Percentiles rank a stretch among this genome's conserved stretches.
These are phyloP conservation scores for Voacanga thouarsii DNA, from an alignment of 257 asterid species.

Conservation along the genomic window DNA sequence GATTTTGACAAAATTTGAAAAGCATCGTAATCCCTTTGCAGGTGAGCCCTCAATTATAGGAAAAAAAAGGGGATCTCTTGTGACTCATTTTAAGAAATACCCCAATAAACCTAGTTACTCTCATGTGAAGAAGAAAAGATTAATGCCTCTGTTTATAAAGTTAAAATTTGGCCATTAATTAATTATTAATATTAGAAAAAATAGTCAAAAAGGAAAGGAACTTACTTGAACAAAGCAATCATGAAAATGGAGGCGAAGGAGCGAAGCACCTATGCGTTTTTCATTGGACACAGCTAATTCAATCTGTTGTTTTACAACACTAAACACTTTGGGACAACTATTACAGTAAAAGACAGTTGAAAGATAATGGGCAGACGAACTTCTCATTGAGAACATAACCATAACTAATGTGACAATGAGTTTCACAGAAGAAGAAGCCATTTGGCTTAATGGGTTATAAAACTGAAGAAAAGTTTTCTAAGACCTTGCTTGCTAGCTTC, in stretches of 20 bases:
- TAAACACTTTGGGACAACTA: constrained; percentile 40
- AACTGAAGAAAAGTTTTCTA: background rate
- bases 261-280: constrained; percentile 23
- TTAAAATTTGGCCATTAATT: no score
- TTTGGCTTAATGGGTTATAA: background rate
- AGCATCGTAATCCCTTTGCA: no score
- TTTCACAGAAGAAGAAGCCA: constrained; percentile 7
- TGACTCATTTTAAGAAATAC: no score
- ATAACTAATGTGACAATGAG: constrained; percentile 8
- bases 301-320: constrained; percentile 31
- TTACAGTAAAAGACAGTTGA: constrained; percentile 33
- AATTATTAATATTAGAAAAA: background rate
- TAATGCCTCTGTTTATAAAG: no score
- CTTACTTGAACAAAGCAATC: constrained; percentile 29
- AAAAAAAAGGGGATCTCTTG: no score
- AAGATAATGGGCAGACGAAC: constrained; percentile 33
- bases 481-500: background rate
- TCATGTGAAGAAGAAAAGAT: no score
- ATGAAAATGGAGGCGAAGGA: constrained; percentile 29
- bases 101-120: no score
- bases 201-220: background rate
- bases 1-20: no score
- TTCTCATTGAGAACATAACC: constrained; percentile 4
- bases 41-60: no score
- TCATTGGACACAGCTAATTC: constrained; percentile 27